Conservation (phyloP, 2,329 filamentous ascomycete genomes). For the Fusarium chaquense region DNA sequence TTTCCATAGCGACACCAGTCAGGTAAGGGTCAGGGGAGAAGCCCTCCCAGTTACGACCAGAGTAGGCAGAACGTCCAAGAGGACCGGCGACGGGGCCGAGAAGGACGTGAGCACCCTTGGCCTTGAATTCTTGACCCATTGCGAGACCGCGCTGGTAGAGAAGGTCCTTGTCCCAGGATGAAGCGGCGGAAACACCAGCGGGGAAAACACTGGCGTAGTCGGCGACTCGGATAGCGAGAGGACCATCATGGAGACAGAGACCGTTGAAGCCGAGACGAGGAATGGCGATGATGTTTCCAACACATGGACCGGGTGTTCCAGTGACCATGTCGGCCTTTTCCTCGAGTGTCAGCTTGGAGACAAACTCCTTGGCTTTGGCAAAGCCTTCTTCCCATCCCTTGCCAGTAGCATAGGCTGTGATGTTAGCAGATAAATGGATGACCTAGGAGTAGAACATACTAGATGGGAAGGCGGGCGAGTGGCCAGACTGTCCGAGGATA, state of each 20-base stretch:
- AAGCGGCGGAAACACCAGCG: constrained; percentile 71
- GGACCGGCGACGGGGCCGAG: constrained; percentile 60
- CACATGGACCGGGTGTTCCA: constrained; percentile 51
- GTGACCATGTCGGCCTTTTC: constrained; percentile 53
- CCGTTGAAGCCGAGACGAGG: constrained; percentile 57
- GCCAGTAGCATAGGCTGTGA: constrained; percentile 54
- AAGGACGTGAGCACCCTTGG: constrained; percentile 78
- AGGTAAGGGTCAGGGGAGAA: constrained; percentile 75
- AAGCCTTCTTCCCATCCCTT: constrained; percentile 54
- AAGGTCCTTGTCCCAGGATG: constrained; percentile 76
- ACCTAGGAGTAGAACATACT: constrained; percentile 47
- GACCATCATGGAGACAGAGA: constrained; percentile 57
- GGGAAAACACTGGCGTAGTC: constrained; percentile 61
- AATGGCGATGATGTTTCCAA: constrained; percentile 55
- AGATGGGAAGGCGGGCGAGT: constrained; percentile 54
- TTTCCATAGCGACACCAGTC: constrained; percentile 65
- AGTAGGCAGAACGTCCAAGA: constrained; percentile 57
- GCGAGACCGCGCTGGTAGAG: constrained; percentile 71
- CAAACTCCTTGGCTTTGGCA: constrained; percentile 53
- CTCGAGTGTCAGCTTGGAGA: constrained; percentile 47
- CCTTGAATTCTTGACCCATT: constrained; percentile 71
- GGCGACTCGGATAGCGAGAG: constrained; percentile 47
- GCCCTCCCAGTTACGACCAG: constrained; percentile 75
- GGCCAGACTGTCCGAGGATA: constrained; percentile 56
- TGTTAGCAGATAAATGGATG: constrained; percentile 12